Evolutionary conservation across 306 rosid species (phyloP), one percentile per base, ranked within the genome.

Genomic region (Alnus rubra): DNA sequence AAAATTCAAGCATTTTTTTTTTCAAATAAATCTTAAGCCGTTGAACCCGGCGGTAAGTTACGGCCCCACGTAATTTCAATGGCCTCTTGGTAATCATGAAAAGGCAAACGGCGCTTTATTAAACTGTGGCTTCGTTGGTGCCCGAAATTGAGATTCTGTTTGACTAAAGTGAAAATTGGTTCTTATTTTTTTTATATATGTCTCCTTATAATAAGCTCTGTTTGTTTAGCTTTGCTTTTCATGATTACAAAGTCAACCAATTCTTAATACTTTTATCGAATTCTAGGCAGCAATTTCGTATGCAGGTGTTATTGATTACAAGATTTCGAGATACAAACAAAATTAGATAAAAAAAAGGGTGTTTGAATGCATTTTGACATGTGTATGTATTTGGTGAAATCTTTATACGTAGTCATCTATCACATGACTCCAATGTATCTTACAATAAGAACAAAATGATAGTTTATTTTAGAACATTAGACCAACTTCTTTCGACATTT

Each of bases 201-300:
- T 58, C 74, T 44, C 35, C 42, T 68, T 33, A 53, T n/a, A 16
- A 44, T 35, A 28, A 12, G 50, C 49, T 67, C 13, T 13, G 79
- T 33, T 69, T 35, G 74, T 44, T 84, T 51, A 2, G 77, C 82
- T 72, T 39, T 73, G 60, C 74, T 42, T 84, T 68, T 67, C 74
- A 72, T 76, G 68, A 76, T 76, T 71, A 8, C 65, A 37, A 80
- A 73, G 84, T 77, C 87, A 84, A 75, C 77, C 72, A 67, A 59
- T 69, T 80, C 74, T 76, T 68, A 73, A 73, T 77, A 50, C 28
- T 23, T 58, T 55, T 16, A 50, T 47, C 45, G 50, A 71, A 69
- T 63, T 42, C 62, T 60, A 69, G 64, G 69, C 63, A 50, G 37
- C 63, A 74, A 74, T 51, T 77, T 55, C 19, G 13, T 51, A 11